Percentiles rank a stretch among this genome's conserved stretches.
Evolutionary conservation across 352 stramenopile genomes (phyloP).

Genomic region (Globisporangium viniferum): DNA sequence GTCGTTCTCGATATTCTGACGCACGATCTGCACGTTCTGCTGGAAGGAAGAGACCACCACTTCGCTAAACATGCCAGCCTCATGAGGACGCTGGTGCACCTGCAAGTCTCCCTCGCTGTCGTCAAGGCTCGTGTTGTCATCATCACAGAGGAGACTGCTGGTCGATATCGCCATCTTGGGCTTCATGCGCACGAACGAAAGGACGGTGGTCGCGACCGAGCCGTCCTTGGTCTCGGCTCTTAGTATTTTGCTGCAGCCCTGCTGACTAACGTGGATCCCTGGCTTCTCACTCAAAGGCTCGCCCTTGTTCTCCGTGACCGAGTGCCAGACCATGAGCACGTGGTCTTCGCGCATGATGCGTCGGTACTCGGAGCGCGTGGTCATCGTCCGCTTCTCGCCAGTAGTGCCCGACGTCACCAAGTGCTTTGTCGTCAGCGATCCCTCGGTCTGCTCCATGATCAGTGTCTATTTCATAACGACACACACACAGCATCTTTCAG

Average conservation of each 20-base stretch:
- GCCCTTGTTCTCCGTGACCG: constrained; percentile 1
- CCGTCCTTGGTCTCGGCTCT: neutral
- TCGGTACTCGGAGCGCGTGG: neutral
- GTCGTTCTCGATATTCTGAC: constrained; percentile 12
- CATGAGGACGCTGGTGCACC: neutral
- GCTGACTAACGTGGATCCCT: neutral
- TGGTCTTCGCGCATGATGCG: neutral
- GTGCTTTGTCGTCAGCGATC: constrained; percentile 3
- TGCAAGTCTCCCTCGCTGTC: neutral
- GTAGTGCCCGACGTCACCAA: neutral
- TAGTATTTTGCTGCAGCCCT: neutral
- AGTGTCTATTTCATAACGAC: neutral
- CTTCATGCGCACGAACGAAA: constrained; percentile 2
- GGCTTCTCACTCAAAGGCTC: neutral
- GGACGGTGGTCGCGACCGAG: neutral
- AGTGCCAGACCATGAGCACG: constrained; percentile 10
- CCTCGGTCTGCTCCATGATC: constrained; percentile 3
- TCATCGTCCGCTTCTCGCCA: neutral
- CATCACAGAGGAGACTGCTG: neutral
- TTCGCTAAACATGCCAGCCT: neutral
- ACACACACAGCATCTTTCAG: neutral
- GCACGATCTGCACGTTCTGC: constrained; percentile 1
- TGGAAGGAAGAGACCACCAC: constrained; percentile 2
- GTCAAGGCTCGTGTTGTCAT: neutral
- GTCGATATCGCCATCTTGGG: neutral